Evolutionary conservation across 805 yeast species (phyloP).

Genomic region (Wilhelminamyces savonicus): DNA sequence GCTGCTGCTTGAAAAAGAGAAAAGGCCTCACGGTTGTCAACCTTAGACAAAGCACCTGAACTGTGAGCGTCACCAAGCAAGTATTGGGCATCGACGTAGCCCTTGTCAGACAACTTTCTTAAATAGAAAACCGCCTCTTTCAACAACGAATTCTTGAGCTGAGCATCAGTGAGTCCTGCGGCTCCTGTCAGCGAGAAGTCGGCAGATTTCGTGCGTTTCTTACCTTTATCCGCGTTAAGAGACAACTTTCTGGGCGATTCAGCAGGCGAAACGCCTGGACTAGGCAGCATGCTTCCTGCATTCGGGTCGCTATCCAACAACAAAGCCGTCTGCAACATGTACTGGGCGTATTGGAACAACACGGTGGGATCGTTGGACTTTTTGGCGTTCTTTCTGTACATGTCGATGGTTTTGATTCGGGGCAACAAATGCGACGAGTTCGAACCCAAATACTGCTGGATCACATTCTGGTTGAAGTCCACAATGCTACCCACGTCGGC

Average conservation of each 20-base stretch:
- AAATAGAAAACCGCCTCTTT: conserved; percentile 74
- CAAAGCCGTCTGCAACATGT: conserved; percentile 79
- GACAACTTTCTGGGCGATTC: conserved; percentile 1
- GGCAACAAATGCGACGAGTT: conserved; percentile 53
- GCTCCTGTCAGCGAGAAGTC: too few species aligned
- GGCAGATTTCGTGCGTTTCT: conserved; percentile 16
- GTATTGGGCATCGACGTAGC: conserved; percentile 87
- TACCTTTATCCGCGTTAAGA: conserved; percentile 6
- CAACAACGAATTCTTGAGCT: conserved; percentile 48
- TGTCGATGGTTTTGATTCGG: conserved; percentile 75
- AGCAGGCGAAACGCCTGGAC: conserved; percentile 1
- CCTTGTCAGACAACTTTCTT: conserved; percentile 67
- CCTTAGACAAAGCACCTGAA: conserved; percentile 76
- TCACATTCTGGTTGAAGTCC: conserved; percentile 46
- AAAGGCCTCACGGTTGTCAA: conserved; percentile 74
- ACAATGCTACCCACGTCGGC: conserved; percentile 32
- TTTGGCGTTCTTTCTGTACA: conserved; percentile 80
- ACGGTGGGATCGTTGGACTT: conserved; percentile 80
- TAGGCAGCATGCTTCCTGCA: not conserved
- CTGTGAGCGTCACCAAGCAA: conserved; percentile 84
- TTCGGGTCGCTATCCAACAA: conserved; percentile 38
- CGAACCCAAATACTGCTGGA: conserved; percentile 48
- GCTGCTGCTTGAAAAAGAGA: conserved; percentile 81
- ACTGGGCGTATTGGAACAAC: conserved; percentile 88
- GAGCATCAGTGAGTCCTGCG: conserved; percentile 12